These are phyloP conservation scores for Leccinum broughii DNA, from an alignment of 768 basidiomycete genomes.

Conservation along the genomic window DNA sequence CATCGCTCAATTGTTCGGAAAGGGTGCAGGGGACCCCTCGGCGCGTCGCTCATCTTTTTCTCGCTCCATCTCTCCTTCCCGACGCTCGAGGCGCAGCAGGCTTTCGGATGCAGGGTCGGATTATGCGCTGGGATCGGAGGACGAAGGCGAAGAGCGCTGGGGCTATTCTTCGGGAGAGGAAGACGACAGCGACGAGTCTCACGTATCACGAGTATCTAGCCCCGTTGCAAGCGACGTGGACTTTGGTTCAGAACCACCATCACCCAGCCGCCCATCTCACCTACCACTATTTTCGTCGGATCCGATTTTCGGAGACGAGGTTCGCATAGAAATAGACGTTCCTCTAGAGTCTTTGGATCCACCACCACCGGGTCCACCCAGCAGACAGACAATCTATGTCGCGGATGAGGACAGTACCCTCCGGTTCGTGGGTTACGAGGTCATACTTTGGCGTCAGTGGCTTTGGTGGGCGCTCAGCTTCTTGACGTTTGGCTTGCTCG, in stretches of 20 bases:
- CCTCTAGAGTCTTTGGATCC: conserved; percentile 60
- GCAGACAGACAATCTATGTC: conserved; percentile 82
- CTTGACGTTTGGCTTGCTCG: conserved; percentile 68
- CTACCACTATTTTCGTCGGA: conserved; percentile 74
- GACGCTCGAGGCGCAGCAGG: conserved; percentile 48
- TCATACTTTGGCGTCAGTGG: conserved; percentile 56
- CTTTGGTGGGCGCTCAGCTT: conserved; percentile 74
- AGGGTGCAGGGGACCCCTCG: conserved; percentile 43
- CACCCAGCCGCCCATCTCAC: conserved; percentile 43
- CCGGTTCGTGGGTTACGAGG: conserved; percentile 84
- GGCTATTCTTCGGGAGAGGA: conserved; percentile 89
- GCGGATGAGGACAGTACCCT: conserved; percentile 89
- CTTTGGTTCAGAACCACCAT: conserved; percentile 71
- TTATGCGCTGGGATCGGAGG: conserved; percentile 52
- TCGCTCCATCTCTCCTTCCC: conserved; percentile 49
- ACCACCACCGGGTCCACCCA: conserved; percentile 82
- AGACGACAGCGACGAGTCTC: conserved; percentile 46
- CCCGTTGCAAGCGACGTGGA: conserved; percentile 57
- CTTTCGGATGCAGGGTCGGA: conserved; percentile 48
- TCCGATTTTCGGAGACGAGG: conserved; percentile 81
- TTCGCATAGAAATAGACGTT: conserved; percentile 78
- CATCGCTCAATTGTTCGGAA: conserved; percentile 66
- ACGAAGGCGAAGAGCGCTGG: conserved; percentile 78
- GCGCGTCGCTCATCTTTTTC: conserved; percentile 57
- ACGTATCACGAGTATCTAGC: conserved; percentile 20